Evolutionary conservation across 495 filamentous ascomycete species (phyloP), one percentile per base, ranked within the genome.

Genomic region (Chlorociboria aeruginascens): DNA sequence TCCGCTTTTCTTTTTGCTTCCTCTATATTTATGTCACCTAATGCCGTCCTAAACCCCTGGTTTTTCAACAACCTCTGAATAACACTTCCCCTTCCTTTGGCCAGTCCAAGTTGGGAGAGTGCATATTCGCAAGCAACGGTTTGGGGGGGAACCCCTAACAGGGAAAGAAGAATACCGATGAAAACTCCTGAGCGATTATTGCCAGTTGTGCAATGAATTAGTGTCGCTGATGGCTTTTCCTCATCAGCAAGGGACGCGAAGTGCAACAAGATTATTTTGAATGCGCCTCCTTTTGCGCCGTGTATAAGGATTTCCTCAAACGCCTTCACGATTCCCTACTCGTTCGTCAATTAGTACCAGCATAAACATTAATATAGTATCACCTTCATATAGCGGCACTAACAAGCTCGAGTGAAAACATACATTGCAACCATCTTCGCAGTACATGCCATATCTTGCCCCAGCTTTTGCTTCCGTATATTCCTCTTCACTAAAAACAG

Each of bases 181-280:
- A 82, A 56, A 0, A 82, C 73, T 3, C 80, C 79, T 0, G 79
- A 81, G n/a, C 79, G 69, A 50, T 83, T 78, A 50, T 80, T 76
- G 6, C 79, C 79, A 9, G 78, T 77, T 73, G 40, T 38, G 35
- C 68, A 55, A 14, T 56, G 55, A 11, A 70, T 52, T 40, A 38
- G 69, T 33, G 10, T 66, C n/a, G 36, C 63, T 59, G 33, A 56
- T 14, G 41, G 44, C 4, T 43, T 32, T 6, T 35, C 17, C 3
- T 43, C 40, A 25, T 25, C 20, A 6, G 42, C 37, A 1, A 43
- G 31, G n/a, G 29, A 32, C 13, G 47, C 42, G 16, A 55, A 38
- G 31, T 53, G 44, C 12, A 46, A 30, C 9, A 57, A 40, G 7
- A 57, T 46, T 7, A 25, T 41, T 3, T 39, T 35, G 28, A 29